Percentiles rank a stretch among this genome's conserved stretches.
Evolutionary conservation across 2,329 filamentous ascomycete genomes (phyloP).

Genomic region (Alternaria arbusti): DNA sequence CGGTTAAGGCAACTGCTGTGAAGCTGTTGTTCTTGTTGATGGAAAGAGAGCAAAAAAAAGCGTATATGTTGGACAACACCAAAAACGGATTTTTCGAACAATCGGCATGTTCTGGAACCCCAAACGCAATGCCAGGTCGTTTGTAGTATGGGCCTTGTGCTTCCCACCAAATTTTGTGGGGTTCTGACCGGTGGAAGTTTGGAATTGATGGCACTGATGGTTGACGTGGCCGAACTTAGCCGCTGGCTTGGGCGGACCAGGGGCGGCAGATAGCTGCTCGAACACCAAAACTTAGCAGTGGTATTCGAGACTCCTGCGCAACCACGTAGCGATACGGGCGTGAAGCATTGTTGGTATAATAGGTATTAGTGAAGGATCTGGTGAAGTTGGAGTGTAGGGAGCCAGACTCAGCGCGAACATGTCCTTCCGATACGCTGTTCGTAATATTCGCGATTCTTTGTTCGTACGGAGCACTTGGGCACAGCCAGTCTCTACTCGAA

Average conservation of each 20-base stretch:
- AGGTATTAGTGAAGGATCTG: background rate
- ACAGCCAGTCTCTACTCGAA: background rate
- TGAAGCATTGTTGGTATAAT: background rate
- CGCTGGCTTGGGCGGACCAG: background rate
- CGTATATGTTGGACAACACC: background rate
- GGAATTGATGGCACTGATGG: background rate
- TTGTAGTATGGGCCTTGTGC: background rate
- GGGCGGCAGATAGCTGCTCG: background rate
- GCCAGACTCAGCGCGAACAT: background rate
- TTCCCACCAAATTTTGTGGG: background rate
- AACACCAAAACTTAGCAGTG: background rate
- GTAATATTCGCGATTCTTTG: background rate
- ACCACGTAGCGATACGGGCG: background rate
- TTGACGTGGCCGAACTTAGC: background rate
- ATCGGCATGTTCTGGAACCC: background rate
- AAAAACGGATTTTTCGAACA: background rate
- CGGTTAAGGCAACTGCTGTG: background rate
- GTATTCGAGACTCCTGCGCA: background rate
- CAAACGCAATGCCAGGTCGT: background rate
- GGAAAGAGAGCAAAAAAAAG: background rate
- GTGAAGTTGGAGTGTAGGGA: background rate
- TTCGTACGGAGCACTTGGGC: background rate
- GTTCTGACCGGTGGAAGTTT: background rate
- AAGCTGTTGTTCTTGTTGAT: constrained; percentile 1
- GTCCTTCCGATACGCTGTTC: background rate